Evolutionary conservation across 1,284 basidiomycete species (phyloP).

Genomic region (Cutaneotrichosporon cutaneum): DNA sequence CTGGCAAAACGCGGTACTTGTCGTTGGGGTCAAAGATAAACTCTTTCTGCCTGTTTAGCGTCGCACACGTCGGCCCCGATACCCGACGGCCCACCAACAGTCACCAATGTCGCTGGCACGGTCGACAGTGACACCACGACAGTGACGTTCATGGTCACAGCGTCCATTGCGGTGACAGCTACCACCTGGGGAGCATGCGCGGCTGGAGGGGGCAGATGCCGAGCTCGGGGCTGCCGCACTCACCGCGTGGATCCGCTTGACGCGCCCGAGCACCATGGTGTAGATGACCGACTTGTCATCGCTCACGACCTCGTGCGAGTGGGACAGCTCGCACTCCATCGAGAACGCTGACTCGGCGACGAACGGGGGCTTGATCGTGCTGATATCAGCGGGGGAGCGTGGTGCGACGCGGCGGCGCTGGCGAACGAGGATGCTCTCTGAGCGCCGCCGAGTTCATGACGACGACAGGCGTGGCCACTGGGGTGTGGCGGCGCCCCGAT

Average conservation of each 20-base stretch:
- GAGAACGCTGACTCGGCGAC: slow-evolving; percentile 70
- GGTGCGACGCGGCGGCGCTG: too few relatives aligned
- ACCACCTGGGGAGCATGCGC: too few relatives aligned
- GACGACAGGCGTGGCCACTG: too few relatives aligned
- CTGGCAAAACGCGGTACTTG: slow-evolving; percentile 33
- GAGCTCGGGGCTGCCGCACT: slow-evolving; percentile 11
- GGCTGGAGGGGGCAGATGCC: neutral
- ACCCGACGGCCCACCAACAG: too few relatives aligned
- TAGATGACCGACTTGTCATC: slow-evolving; percentile 55
- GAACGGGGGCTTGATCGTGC: slow-evolving; percentile 62
- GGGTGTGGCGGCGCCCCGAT: too few relatives aligned
- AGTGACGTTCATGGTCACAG: neutral
- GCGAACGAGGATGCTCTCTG: too few relatives aligned
- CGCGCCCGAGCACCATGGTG: slow-evolving; percentile 64
- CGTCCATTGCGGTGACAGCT: too few relatives aligned
- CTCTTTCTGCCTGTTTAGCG: slow-evolving; percentile 50
- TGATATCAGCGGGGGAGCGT: neutral
- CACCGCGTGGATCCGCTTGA: slow-evolving; percentile 63
- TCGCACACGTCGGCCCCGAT: neutral
- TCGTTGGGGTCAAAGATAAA: slow-evolving; percentile 59
- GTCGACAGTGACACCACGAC: neutral
- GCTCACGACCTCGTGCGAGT: slow-evolving; percentile 60
- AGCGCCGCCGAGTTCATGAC: too few relatives aligned
- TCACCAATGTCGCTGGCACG: too few relatives aligned
- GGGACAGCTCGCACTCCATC: slow-evolving; percentile 69